Evolutionary conservation across 2,329 filamentous ascomycete species (phyloP), one percentile per base, ranked within the genome.

Genomic region (Endocalyx cinctus): DNA sequence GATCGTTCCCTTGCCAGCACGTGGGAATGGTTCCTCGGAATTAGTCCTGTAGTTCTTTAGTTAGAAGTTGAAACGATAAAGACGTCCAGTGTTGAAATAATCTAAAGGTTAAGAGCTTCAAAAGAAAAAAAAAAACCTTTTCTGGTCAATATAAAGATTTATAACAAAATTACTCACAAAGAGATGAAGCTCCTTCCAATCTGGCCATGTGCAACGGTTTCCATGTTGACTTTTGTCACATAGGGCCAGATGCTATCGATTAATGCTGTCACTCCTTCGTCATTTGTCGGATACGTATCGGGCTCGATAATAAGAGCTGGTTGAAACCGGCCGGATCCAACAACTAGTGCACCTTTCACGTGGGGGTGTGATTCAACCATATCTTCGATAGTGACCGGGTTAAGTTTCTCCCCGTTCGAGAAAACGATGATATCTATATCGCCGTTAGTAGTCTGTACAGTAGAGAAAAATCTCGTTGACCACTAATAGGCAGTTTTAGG

Each of bases 351-450:
- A 2, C 60, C 61, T 10, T 55, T 58, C 20, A 73, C 42, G 2
- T 52, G 41, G 0, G 63, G 58, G 27, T 70, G 66, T 10, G 48
- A 50, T 6, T 45, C 38, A 3, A 73, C 46, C 11, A 55, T 57
- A 0, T 50, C 43, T 40, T 72, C 69, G 20, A 71, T 64, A 3
- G 54, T 59, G 4, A 66, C 50, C 0, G 67, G 67, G 39, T 74
- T 74, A 6, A 72, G 43, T 47, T 74, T 73, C 51, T 72, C 66
- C 17, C 69, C 69, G 29, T 66, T 71, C 2, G 61, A 64, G 22
- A 74, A 63, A 11, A 73, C 67, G 12, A 73, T 64, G 27, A 73
- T 52, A 39, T 69, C 44, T 47, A 11, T 5, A 5, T 10, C 39
- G 27, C 23, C 30, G n/a, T n/a, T n/a, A n/a, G n/a, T n/a, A n/a